Percentiles rank a stretch among this genome's conserved stretches.
Conservation (phyloP, 192 early-diverging fungal genomes). For the Dimargaris xerosporica region DNA sequence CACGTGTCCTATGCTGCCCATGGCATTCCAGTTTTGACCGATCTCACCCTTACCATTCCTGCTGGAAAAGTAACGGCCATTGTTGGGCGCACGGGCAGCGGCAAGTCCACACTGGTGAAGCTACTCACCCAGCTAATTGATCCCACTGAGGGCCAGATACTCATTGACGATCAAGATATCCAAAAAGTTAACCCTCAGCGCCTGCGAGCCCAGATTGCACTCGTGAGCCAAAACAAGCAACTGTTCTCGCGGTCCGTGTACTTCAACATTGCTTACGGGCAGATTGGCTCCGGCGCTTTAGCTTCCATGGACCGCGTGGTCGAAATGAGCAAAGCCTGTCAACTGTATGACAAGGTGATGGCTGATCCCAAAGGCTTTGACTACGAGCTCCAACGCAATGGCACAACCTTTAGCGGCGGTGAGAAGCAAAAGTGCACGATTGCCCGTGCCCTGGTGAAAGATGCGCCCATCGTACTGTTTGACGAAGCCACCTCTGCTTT, state of each 20-base stretch:
- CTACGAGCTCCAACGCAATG: not conserved
- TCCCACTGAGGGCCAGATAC: constrained; percentile 11
- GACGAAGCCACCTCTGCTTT: constrained; percentile 9
- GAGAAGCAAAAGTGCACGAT: not conserved
- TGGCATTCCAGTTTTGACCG: not conserved
- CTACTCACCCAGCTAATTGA: constrained; percentile 20
- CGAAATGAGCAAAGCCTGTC: too few species aligned
- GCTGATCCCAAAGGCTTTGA: not conserved
- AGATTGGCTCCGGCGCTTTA: not conserved
- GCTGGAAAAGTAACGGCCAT: constrained; percentile 33
- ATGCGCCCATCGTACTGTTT: constrained; percentile 1
- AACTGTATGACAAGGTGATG: not conserved
- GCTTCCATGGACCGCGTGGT: not conserved
- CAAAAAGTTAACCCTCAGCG: not conserved
- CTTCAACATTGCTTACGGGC: constrained; percentile 1
- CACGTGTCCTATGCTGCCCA: too few species aligned
- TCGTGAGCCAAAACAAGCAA: not conserved
- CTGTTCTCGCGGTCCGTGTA: not conserved
- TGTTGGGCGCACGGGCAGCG: constrained; percentile 33
- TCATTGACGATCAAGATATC: constrained; percentile 4
- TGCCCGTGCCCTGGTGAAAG: constrained; percentile 3
- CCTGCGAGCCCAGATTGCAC: not conserved
- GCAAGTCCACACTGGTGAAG: constrained; percentile 31
- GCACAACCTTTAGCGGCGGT: constrained; percentile 6
- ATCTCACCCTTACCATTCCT: constrained; percentile 8